These are phyloP conservation scores for Linnemannia schmuckeri DNA, from an alignment of 192 early-diverging fungal genomes.

Conservation along the genomic window DNA sequence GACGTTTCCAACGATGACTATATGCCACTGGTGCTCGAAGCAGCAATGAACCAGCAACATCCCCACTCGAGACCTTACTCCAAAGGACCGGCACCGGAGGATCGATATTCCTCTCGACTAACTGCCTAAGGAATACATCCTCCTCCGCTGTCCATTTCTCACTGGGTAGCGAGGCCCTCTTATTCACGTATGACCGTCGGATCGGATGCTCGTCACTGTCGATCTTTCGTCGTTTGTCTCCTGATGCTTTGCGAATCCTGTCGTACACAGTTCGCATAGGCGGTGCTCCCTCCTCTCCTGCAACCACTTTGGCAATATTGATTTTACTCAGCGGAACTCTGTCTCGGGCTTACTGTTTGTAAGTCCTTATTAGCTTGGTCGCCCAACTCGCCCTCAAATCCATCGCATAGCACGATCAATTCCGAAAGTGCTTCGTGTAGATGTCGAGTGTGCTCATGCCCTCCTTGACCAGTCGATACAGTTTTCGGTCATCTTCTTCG, in stretches of 20 bases:
- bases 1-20: not conserved
- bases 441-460: not conserved
- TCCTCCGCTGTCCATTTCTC: conserved; percentile 3
- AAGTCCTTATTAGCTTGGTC: not conserved
- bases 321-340: not conserved
- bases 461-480: not conserved
- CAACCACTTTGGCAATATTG: not conserved
- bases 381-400: not conserved
- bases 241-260: not conserved
- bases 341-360: not conserved
- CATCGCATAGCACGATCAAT: not conserved
- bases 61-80: not conserved
- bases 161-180: not conserved
- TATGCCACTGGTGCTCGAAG: not conserved
- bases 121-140: not conserved
- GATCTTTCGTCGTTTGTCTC: not conserved
- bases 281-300: not conserved
- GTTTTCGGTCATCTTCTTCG: not conserved
- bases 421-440: not conserved
- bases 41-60: not conserved
- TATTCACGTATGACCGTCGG: not conserved
- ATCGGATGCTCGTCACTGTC: not conserved
- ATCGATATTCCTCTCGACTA: not conserved
- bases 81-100: not conserved
- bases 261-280: not conserved